Conservation (phyloP, 805 yeast genomes). For the Schizosaccharomyces osmophilus region DNA sequence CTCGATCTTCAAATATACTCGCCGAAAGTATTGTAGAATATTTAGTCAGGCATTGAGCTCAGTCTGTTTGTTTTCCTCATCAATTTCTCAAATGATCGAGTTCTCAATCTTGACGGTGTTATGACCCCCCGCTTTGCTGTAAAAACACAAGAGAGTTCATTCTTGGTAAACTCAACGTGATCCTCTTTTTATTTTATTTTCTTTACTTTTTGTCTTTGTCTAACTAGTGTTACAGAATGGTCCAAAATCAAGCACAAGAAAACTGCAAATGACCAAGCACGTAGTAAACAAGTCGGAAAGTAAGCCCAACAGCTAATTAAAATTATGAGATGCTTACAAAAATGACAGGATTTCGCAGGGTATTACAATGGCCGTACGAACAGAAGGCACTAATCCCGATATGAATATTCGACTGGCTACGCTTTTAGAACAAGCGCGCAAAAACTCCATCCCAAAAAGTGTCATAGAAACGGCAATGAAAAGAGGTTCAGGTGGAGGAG, state of each 20-base stretch:
- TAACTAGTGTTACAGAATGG: background rate
- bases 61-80: too few relatives aligned
- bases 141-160: background rate
- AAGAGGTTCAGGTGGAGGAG: background rate
- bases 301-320: background rate
- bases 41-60: too few relatives aligned
- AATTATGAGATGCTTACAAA: background rate
- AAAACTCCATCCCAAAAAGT: background rate
- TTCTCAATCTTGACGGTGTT: too few relatives aligned
- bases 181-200: background rate
- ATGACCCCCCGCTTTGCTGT: too few relatives aligned
- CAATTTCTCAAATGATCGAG: too few relatives aligned
- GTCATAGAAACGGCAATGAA: background rate
- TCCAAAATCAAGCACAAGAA: slow-evolving; percentile 1
- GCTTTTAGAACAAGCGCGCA: background rate
- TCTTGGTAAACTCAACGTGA: background rate
- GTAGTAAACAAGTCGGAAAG: background rate
- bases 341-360: background rate
- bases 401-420: background rate
- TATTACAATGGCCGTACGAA: background rate
- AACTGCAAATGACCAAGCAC: background rate
- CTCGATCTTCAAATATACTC: too few relatives aligned
- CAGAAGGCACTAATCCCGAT: background rate
- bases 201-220: background rate
- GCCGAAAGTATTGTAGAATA: too few relatives aligned